Base-by-base conservation (phyloP, 805 yeast genomes). In the Metschnikowia peoriensis region DNA sequence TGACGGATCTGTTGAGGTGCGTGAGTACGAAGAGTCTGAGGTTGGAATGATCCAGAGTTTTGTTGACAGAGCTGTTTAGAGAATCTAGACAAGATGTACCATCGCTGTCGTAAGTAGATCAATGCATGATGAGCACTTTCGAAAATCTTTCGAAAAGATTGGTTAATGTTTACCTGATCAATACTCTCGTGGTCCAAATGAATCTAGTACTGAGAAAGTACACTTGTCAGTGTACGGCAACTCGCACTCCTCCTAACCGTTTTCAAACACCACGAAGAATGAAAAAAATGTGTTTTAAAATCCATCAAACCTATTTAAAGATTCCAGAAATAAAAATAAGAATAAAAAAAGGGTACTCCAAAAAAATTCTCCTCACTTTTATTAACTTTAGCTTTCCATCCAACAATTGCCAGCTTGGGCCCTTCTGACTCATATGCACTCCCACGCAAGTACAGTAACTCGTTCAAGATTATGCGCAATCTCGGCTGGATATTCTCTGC, bases 21-120 rank as follows among this genome's bases (percentile, higher is more conserved):
- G 75, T 52, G 96, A 88, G 64, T 90, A 90, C 61, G 85, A 81
- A 28, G 93, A 88, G 65, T 76, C 84, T 11, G 84, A 83, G 58
- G 73, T 75, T 37, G 96, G 96, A 28, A 79, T 90, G 87, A 86
- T 90, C 62, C 81, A 85, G 68, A 85, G 92, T 61, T 90, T 85
- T 69, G 76, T 70, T 37, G 92, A 88, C 56, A 68, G 79, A 61
- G 57, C 50, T 6, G 69, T 70, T 22, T 72, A 64, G 17, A 16
- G 3, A 15, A 28, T n/a, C 22, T 28, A 8, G 53, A 8, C 16
- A 44, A 7, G 43, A 16, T 16, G 22, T 22, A 3, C 2, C 22
- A 22, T 22, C 22, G 22, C 22, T 22, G 22, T 22, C 4, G 22
- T 22, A 22, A 3, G 22, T 22, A 4, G 4, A 22, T 22, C 22